Percentiles rank a stretch among this genome's conserved stretches.
Evolutionary conservation across 164 flowering plant species (phyloP).

Genomic region (Berberis thunbergii): DNA sequence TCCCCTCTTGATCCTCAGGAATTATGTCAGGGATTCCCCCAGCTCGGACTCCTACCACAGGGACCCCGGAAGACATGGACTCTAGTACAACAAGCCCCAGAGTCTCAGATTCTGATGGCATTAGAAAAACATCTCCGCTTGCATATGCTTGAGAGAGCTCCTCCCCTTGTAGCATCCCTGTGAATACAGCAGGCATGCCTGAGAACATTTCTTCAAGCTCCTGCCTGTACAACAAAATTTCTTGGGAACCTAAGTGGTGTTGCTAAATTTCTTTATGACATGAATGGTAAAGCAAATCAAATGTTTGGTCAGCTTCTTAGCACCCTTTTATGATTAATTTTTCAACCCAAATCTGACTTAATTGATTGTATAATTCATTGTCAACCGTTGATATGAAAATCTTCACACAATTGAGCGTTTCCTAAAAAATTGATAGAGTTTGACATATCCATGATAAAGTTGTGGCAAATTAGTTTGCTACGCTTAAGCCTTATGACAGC

Average conservation of each 20-base stretch:
- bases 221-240: constrained; percentile 31
- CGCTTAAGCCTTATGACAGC: no score
- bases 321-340: no score
- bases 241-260: not conserved
- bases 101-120: constrained; percentile 99
- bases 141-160: constrained; percentile 97
- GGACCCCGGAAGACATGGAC: constrained; percentile 94
- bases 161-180: constrained; percentile 87
- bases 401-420: no score
- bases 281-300: not conserved
- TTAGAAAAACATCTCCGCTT: constrained; percentile 88
- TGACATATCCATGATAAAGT: no score
- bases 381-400: no score
- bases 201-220: constrained; percentile 77
- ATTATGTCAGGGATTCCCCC: constrained; percentile 94
- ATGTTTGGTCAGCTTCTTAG: no score
- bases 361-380: no score
- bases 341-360: no score
- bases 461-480: no score
- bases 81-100: constrained; percentile 95
- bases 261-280: not conserved
- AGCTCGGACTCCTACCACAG: constrained; percentile 91
- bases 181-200: constrained; percentile 95
- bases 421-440: no score
- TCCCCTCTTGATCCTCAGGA: constrained; percentile 69